Evolutionary conservation across 164 flowering plant genomes (phyloP).

Genomic region (Vitis rupestris): DNA sequence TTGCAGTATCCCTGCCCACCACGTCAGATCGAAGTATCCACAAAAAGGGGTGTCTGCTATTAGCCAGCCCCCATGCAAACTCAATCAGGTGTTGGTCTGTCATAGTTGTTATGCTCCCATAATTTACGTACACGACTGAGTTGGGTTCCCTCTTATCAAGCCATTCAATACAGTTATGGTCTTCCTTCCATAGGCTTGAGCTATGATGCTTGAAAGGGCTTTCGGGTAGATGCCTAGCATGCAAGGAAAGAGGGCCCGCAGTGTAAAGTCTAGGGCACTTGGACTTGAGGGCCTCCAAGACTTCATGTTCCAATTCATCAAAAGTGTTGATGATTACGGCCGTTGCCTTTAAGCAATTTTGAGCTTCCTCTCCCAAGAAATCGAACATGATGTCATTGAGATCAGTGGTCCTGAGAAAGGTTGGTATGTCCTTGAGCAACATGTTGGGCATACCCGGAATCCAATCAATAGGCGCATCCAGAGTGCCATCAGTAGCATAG

Average conservation of each 20-base stretch:
- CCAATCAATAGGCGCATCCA: constrained; percentile 37
- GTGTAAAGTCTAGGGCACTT: constrained; percentile 5
- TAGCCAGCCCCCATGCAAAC: too few relatives aligned
- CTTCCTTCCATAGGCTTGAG: constrained; percentile 12
- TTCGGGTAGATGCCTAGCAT: neutral
- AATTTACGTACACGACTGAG: too few relatives aligned
- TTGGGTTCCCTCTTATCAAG: constrained; percentile 5
- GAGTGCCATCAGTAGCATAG: constrained; percentile 33
- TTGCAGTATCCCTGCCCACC: constrained; percentile 5
- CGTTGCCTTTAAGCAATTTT: constrained; percentile 16
- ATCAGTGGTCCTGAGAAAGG: constrained; percentile 30
- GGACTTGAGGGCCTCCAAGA: constrained; percentile 4
- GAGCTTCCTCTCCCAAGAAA: constrained; percentile 22
- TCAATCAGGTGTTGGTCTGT: too few relatives aligned
- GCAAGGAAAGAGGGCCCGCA: constrained; percentile 10
- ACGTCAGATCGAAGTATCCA: too few relatives aligned
- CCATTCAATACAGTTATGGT: constrained; percentile 23
- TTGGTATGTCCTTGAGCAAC: constrained; percentile 38
- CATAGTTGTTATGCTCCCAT: too few relatives aligned
- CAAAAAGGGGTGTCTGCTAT: too few relatives aligned
- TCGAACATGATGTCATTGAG: constrained; percentile 29
- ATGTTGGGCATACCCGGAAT: constrained; percentile 37
- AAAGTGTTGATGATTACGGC: constrained; percentile 31
- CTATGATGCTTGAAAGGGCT: neutral
- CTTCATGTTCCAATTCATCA: constrained; percentile 17